phyloP scores from a whole-genome alignment of 2,329 filamentous ascomycete species.

The Penicillium sp. region DNA sequence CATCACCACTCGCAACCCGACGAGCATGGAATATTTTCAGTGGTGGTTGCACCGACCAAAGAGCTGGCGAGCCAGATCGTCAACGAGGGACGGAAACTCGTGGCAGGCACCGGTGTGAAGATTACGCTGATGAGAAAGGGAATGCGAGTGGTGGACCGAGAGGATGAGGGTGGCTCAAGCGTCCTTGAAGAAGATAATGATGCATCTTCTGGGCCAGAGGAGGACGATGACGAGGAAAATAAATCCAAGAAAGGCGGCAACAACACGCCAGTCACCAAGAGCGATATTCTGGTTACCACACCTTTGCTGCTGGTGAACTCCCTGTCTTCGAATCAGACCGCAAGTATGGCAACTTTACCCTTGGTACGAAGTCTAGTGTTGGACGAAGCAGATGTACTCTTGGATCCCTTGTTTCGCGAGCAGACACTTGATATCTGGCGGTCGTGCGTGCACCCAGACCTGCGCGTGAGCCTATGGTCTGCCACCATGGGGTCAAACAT shows the following conservation, averaged over 20 bases:
- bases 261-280: slow-evolving; percentile 59
- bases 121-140: slow-evolving; percentile 82
- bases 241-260: slow-evolving; percentile 27
- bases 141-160: slow-evolving; percentile 62
- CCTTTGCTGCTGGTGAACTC: slow-evolving; percentile 75
- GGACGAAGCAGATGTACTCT: slow-evolving; percentile 91
- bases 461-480: slow-evolving; percentile 84
- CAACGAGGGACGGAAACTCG: slow-evolving; percentile 78
- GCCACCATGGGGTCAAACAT: slow-evolving; percentile 95
- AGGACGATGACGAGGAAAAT: slow-evolving; percentile 29
- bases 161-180: slow-evolving; percentile 40
- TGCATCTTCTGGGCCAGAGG: slow-evolving; percentile 39
- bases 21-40: slow-evolving; percentile 61
- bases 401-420: slow-evolving; percentile 85
- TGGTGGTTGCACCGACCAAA: slow-evolving; percentile 75
- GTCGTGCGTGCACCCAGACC: slow-evolving; percentile 65
- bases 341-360: slow-evolving; percentile 54
- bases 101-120: slow-evolving; percentile 71
- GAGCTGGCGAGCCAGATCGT: slow-evolving; percentile 80
- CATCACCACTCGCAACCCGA: slow-evolving; percentile 50
- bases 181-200: slow-evolving; percentile 41
- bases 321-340: slow-evolving; percentile 52
- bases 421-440: slow-evolving; percentile 85
- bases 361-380: slow-evolving; percentile 72
- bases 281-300: slow-evolving; percentile 77